Evolutionary conservation across 148 eudicot species (phyloP).

Genomic region (Camellia sinensis): DNA sequence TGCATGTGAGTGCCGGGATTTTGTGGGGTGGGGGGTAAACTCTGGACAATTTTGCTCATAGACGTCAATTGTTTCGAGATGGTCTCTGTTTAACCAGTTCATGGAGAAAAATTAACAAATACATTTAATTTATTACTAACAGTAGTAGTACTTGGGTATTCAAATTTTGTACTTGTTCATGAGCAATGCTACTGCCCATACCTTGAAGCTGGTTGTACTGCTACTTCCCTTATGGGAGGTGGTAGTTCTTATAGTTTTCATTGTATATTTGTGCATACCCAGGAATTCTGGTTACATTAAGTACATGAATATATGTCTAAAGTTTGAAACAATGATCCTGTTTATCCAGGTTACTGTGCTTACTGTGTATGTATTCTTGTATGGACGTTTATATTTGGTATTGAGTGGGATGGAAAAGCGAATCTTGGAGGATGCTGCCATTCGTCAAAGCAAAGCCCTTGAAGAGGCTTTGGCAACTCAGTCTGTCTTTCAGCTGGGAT

Average conservation of each 20-base stretch:
- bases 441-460: constrained; percentile 57
- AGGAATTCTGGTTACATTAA: not conserved
- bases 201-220: not conserved
- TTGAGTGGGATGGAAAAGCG: constrained; percentile 86
- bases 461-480: constrained; percentile 88
- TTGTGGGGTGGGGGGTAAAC: too few relatives aligned
- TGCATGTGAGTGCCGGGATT: not conserved
- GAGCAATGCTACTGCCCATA: not conserved
- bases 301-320: not conserved
- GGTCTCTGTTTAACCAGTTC: not conserved
- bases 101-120: not conserved
- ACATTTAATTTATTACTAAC: not conserved
- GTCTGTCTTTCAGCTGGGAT: constrained; percentile 79
- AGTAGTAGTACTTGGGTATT: too few relatives aligned
- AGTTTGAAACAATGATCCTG: constrained; percentile 9
- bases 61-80: not conserved
- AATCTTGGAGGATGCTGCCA: constrained; percentile 53
- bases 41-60: too few relatives aligned
- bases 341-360: constrained; percentile 83
- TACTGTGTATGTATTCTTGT: constrained; percentile 73
- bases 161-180: not conserved
- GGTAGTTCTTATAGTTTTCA: not conserved
- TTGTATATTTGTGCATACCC: not conserved
- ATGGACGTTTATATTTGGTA: constrained; percentile 82
- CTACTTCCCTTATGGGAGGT: not conserved